phyloP scores from a whole-genome alignment of 2,329 filamentous ascomycete species.

The Curvularia sp. region DNA sequence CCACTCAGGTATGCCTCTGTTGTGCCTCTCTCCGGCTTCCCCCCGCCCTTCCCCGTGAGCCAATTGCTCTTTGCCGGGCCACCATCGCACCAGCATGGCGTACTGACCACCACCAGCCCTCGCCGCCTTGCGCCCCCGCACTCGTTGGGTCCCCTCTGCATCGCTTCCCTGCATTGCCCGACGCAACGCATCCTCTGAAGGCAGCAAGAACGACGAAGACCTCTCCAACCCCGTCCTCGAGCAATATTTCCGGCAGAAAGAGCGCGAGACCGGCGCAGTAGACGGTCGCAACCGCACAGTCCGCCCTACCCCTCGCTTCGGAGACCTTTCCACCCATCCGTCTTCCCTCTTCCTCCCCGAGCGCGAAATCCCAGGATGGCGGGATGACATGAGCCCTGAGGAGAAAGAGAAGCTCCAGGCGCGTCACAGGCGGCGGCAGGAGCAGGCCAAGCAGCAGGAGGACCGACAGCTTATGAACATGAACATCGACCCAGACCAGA shows the following conservation, averaged over 20 bases:
- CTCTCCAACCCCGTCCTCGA: constrained; percentile 67
- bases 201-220: constrained; percentile 25
- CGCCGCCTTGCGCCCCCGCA: constrained; percentile 30
- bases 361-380: constrained; percentile 36
- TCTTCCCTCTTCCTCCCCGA: constrained; percentile 37
- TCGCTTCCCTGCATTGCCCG: constrained; percentile 25
- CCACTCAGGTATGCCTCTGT: constrained; percentile 61
- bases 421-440: constrained; percentile 16
- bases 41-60: background rate
- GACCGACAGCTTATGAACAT: constrained; percentile 63
- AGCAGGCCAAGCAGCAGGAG: constrained; percentile 19
- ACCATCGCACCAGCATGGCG: background rate
- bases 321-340: constrained; percentile 25
- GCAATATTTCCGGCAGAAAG: constrained; percentile 54
- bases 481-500: constrained; percentile 75
- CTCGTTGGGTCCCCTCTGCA: constrained; percentile 22
- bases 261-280: constrained; percentile 12
- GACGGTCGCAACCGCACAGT: constrained; percentile 4
- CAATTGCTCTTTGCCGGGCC: background rate
- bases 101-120: constrained; percentile 30
- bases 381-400: constrained; percentile 22
- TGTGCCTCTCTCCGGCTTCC: background rate
- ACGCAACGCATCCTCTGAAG: constrained; percentile 24
- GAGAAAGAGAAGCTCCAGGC: constrained; percentile 26
- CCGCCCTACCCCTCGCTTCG: constrained; percentile 24